Conservation (phyloP, 306 rosid species). For the Styphnolobium japonicum region DNA sequence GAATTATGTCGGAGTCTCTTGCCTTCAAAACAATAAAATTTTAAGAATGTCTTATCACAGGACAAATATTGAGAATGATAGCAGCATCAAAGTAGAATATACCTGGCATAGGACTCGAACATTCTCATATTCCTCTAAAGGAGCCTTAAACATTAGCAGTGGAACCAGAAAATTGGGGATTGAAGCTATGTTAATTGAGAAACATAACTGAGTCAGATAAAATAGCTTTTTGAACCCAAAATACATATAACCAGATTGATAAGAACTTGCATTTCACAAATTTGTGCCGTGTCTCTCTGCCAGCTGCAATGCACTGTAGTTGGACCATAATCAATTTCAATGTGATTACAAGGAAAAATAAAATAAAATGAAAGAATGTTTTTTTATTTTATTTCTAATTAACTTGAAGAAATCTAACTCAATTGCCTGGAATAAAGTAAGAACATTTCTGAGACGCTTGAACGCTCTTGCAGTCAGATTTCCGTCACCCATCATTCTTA, state of each 20-base stretch:
- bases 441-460: constrained; percentile 17
- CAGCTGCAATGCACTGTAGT: constrained; percentile 8
- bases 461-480: constrained; percentile 2
- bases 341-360: too few species aligned
- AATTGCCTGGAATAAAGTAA: constrained; percentile 13
- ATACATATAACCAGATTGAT: neutral
- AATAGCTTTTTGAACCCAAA: neutral
- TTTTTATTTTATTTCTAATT: neutral
- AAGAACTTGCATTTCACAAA: constrained; percentile 11
- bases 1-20: neutral
- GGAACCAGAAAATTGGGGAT: constrained; percentile 20
- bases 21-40: neutral
- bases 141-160: neutral
- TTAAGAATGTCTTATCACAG: neutral
- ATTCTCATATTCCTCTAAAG: constrained; percentile 14
- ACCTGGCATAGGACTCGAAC: constrained; percentile 12
- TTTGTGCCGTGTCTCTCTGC: neutral
- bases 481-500: constrained; percentile 9
- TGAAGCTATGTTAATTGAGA: constrained; percentile 4
- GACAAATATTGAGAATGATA: neutral
- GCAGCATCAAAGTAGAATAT: neutral
- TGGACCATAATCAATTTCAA: neutral
- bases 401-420: neutral
- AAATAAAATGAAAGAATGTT: too few species aligned
- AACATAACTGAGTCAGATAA: neutral